Evolutionary conservation across 2,329 filamentous ascomycete species (phyloP).

Genomic region (Aureobasidium sp.): DNA sequence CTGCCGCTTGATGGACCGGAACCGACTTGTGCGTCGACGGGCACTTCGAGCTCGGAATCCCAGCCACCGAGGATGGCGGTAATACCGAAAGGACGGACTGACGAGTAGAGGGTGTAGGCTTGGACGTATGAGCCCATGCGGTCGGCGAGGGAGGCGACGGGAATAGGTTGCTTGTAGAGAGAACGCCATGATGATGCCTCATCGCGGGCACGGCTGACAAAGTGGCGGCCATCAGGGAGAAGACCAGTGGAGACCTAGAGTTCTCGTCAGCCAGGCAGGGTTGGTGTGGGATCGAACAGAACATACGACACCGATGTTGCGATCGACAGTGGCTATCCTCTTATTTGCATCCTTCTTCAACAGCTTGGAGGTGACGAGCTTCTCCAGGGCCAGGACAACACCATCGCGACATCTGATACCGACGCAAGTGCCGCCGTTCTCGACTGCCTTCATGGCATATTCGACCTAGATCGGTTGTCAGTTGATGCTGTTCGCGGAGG

Average conservation of each 20-base stretch:
- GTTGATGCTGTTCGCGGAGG: background rate
- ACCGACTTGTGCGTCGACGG: slow-evolving; percentile 87
- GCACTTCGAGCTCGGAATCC: slow-evolving; percentile 78
- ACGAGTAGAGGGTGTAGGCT: slow-evolving; percentile 95
- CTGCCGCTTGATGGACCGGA: slow-evolving; percentile 69
- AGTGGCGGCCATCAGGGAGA: slow-evolving; percentile 90
- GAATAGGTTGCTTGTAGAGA: slow-evolving; percentile 91
- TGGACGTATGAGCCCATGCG: slow-evolving; percentile 95
- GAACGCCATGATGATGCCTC: slow-evolving; percentile 87
- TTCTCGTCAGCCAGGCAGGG: background rate
- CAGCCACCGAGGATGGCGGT: slow-evolving; percentile 90
- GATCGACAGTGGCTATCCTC: slow-evolving; percentile 89
- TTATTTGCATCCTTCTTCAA: slow-evolving; percentile 94
- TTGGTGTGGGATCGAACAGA: background rate
- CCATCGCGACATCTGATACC: slow-evolving; percentile 97
- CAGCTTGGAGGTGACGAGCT: slow-evolving; percentile 91
- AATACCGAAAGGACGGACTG: slow-evolving; percentile 92
- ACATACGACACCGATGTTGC: slow-evolving; percentile 86
- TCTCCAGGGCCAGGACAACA: slow-evolving; percentile 92
- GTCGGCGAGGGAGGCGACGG: slow-evolving; percentile 77
- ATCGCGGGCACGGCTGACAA: slow-evolving; percentile 87
- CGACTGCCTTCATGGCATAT: slow-evolving; percentile 97
- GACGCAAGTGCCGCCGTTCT: slow-evolving; percentile 93
- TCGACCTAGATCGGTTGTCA: slow-evolving; percentile 53
- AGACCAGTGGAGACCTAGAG: slow-evolving; percentile 87